Evolutionary conservation across 805 yeast species (phyloP), one percentile per base, ranked within the genome.

Genomic region (Lipomyces sp.): DNA sequence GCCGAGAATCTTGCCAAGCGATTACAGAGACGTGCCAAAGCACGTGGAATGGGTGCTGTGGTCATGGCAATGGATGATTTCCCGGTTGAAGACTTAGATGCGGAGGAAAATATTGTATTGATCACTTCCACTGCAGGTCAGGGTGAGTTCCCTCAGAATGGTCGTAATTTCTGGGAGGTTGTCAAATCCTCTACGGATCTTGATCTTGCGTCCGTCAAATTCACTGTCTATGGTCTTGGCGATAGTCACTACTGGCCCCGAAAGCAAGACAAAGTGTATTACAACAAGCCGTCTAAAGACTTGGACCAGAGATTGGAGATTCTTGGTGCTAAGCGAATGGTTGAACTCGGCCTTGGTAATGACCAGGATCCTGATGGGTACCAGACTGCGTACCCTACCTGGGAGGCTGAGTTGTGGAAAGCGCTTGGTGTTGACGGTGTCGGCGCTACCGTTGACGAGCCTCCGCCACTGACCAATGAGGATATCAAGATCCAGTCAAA

Each of bases 291-390:
- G 15, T 85, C 89, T 24, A 84, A 83, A 71, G 97, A 92, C 77
- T 80, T 94, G 70, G 81, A 79, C 75, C 85, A 84, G 69, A 87
- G 88, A 69, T 79, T 94, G 69, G 80, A 80, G 69, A 80, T 88
- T 65, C 82, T 91, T 66, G 95, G 96, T 54, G 97, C 90, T 67
- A 86, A 83, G 67, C 86, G 86, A 66, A 80, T 94, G 63, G 84
- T 86, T 64, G 90, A 89, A 2, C 79, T 92, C 56, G 98, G 97
- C 24, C 82, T 90, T 58, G 98, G 98, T 79, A 98, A 94, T 78
- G 98, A 94, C 76, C 98, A 94, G 80, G 98, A 91, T 77, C 96
- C 97, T 30, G 98, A 94, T 81, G 98, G 98, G 29, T 92, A 83
- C 79, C 87, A 87, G 73, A 93, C 98, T 34, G 97, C 95, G n/a